Evolutionary conservation across 495 filamentous ascomycete species (phyloP), one percentile per base, ranked within the genome.

Genomic region (Penicillium subrubescens): DNA sequence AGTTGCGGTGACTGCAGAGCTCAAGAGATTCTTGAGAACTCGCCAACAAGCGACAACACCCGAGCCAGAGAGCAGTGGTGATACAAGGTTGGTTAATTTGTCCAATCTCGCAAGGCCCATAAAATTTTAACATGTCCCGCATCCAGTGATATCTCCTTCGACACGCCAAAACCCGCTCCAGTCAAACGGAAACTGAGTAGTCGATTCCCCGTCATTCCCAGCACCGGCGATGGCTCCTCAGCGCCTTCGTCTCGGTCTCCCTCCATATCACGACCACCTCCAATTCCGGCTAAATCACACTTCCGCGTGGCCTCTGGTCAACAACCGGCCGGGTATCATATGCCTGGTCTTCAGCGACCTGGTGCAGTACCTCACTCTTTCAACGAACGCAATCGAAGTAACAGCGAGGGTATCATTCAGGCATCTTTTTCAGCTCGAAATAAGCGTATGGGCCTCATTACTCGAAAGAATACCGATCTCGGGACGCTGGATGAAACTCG

Each of bases 371-470:
- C 92, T 37, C 77, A 92, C 37, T 21, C 71, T 31, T 83, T 84
- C 11, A 94, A 89, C 70, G 94, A 98, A 70, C 86, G 93, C 27
- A 87, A 92, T 50, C 87, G 94, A 50, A 97, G 93, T 67, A 95
- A 97, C 66, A 96, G 92, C 62, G 94, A 98, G 73, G 93, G 90
- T 25, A 82, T 92, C 17, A 83, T 92, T 37, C 84, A 88, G 46
- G 83, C 83, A 23, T 84, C 87, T 14, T 72, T 78, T 56, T 74
- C 81, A 11, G 79, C 82, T 79, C 90, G 78, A 62, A 83, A 72
- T 59, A 88, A 89, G 67, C 87, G 94, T 7, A 96, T 97, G 92
- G 94, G 93, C 6, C 88, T 96, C 31, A 87, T 97, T 33, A 88
- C 87, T 11, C 88, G 85, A 66, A 91, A 92, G 70, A 84, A 88